Base-by-base conservation (phyloP, 176 grass and related monocot species). In the Oryza meyeriana region DNA sequence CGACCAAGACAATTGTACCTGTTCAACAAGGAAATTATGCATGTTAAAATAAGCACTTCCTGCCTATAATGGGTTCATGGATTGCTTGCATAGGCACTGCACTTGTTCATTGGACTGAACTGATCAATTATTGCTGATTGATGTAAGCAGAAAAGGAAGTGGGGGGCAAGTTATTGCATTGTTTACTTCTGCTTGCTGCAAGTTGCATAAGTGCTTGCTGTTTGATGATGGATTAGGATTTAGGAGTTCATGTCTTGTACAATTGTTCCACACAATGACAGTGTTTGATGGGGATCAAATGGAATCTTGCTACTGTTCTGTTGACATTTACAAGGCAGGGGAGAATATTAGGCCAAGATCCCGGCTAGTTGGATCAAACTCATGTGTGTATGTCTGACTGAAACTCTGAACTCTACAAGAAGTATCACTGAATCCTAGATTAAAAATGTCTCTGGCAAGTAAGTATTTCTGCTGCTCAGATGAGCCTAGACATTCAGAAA, bases 61-160 rank as follows among this genome's bases (percentile, higher is more conserved):
- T 29, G 1, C 5, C 17, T 35, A 78, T 82, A 68, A 68, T 86
- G 82, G 45, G 66, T 61, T 85, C 17, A 18, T 22, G 64, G 11
- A 58, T 82, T 76, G 36, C 36, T 89, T 82, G 65, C 48, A 30
- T 76, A 35, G 9, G 72, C 66, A 57, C 69, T 36, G 83, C 83
- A 73, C 20, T 74, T 16, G 11, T 76, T 73, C 18, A 78, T 82
- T 86, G 83, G 73, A 82, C 78, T 67, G 67, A 66, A 27, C 17
- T 61, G 45, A 82, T 82, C 88, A 86, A 86, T 86, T 66, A 90
- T 90, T 86, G 73, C 16, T 29, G 59, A 22, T 39, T 78, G 88
- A 78, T 82, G 83, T 73, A n/a, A 86, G 83, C 74, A 78, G 64
- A 61, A 70, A 62, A 78, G 72, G 39, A 41, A 72, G 31, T 22